A percentile compares a stretch with the other conserved stretches of the same genome.
phyloP scores from a whole-genome alignment of 164 flowering plant species.

The Taxillus chinensis region DNA sequence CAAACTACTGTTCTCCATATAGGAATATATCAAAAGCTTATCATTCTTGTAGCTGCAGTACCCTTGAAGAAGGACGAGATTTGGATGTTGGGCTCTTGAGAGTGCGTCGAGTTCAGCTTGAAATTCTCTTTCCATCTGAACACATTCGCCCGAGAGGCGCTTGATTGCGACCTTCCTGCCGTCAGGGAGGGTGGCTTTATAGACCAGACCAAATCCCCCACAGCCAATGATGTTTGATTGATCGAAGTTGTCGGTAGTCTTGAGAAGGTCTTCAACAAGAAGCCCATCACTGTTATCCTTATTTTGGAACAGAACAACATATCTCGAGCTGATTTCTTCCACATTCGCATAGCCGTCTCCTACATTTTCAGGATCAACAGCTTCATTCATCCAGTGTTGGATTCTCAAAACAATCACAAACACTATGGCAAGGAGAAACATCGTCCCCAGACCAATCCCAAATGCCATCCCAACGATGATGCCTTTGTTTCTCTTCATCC shows the following conservation, averaged over 20 bases:
- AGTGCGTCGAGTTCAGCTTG: conserved; percentile 73
- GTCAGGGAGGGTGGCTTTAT: conserved; percentile 58
- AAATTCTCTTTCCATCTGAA: conserved; percentile 75
- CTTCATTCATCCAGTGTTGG: conserved; percentile 7
- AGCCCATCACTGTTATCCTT: conserved; percentile 36
- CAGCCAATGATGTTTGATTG: conserved; percentile 75
- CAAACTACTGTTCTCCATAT: conserved; percentile 81
- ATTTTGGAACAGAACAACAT: conserved; percentile 40
- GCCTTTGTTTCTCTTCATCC: conserved; percentile 18
- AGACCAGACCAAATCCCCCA: conserved; percentile 79
- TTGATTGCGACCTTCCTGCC: conserved; percentile 62
- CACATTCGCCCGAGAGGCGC: conserved; percentile 64
- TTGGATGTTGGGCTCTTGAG: conserved; percentile 67
- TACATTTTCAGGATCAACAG: conserved; percentile 22
- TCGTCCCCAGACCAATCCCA: conserved; percentile 37
- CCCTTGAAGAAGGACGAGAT: conserved; percentile 70
- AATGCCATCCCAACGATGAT: conserved; percentile 27
- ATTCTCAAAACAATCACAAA: conserved; percentile 20
- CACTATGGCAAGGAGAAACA: conserved; percentile 26
- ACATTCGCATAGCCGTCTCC: conserved; percentile 16
- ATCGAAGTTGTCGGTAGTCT: conserved; percentile 60
- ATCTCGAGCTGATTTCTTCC: conserved; percentile 29
- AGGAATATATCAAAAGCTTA: conserved; percentile 60
- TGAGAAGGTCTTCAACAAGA: conserved; percentile 41
- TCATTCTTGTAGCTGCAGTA: conserved; percentile 47